Evolutionary conservation across 805 yeast genomes (phyloP).

Genomic region (Candida dajiaensis): DNA sequence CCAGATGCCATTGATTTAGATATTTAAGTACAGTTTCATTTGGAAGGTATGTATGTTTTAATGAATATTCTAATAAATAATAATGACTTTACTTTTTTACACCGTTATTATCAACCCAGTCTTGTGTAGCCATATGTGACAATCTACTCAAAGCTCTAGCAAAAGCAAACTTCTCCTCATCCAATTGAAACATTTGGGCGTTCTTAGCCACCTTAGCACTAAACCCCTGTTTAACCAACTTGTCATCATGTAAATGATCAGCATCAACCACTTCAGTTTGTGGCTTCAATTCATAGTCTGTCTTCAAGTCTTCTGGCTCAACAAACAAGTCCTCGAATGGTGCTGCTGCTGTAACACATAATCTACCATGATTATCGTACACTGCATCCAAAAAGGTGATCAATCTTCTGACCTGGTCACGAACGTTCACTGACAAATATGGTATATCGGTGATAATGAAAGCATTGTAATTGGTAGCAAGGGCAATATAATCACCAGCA

Average conservation of each 20-base stretch:
- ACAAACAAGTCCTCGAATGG: slow-evolving; percentile 81
- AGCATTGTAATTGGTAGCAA: slow-evolving; percentile 70
- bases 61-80: slow-evolving; percentile 1
- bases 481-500: slow-evolving; percentile 88
- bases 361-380: slow-evolving; percentile 81
- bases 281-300: slow-evolving; percentile 26
- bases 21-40: not conserved
- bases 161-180: slow-evolving; percentile 94
- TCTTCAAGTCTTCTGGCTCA: slow-evolving; percentile 57
- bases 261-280: slow-evolving; percentile 22
- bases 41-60: not conserved
- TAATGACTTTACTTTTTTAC: slow-evolving; percentile 3
- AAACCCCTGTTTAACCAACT: slow-evolving; percentile 67
- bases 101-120: slow-evolving; percentile 63
- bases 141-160: slow-evolving; percentile 90
- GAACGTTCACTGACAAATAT: slow-evolving; percentile 62
- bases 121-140: slow-evolving; percentile 89
- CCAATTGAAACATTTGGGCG: slow-evolving; percentile 77
- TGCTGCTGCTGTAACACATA: slow-evolving; percentile 87
- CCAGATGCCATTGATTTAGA: slow-evolving; percentile 62
- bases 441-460: slow-evolving; percentile 94
- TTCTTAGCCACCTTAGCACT: slow-evolving; percentile 64
- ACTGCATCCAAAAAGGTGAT: slow-evolving; percentile 95
- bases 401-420: slow-evolving; percentile 85
- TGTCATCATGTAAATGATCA: slow-evolving; percentile 41